Percentiles rank a stretch among this genome's conserved stretches.
phyloP scores from a whole-genome alignment of 257 asterid genomes.

The Gentiana macrophylla region DNA sequence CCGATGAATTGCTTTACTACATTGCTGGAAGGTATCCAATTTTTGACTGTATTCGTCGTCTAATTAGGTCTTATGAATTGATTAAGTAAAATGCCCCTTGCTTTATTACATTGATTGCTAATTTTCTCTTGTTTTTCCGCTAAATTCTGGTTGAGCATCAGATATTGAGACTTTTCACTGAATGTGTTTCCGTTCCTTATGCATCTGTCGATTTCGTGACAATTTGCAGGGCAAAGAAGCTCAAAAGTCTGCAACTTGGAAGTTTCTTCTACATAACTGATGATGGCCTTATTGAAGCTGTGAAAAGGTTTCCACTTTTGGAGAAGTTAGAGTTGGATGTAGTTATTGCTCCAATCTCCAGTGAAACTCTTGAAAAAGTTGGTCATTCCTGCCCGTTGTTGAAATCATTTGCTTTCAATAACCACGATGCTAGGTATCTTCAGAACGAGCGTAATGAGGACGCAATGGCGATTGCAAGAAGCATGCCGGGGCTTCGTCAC shows the following conservation, averaged over 20 bases:
- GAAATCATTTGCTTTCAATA: conserved; percentile 23
- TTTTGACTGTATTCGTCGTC: no score
- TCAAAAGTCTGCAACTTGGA: conserved; percentile 24
- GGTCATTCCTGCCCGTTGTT: conserved; percentile 29
- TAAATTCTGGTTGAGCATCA: no score
- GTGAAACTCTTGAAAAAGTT: conserved; percentile 4
- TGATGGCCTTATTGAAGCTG: conserved; percentile 16
- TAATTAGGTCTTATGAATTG: no score
- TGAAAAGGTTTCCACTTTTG: conserved; percentile 21
- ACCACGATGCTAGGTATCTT: conserved; percentile 3
- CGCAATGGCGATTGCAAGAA: conserved; percentile 31
- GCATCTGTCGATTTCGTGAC: no score
- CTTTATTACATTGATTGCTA: no score
- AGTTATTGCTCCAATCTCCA: background rate
- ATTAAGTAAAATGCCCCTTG: no score
- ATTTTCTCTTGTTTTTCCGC: no score
- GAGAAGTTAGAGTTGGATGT: conserved; percentile 36
- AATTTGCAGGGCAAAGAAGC: conserved; percentile 22
- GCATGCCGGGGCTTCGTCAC: conserved; percentile 38
- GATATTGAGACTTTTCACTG: no score
- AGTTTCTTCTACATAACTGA: conserved; percentile 10
- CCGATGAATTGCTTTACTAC: conserved; percentile 12
- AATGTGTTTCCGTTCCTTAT: no score
- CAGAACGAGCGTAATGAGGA: conserved; percentile 8
- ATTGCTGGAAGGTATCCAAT: conserved; percentile 16